Percentiles rank a stretch among this genome's conserved stretches.
Evolutionary conservation across 495 filamentous ascomycete genomes (phyloP).

Genomic region (Annulohypoxylon bovei): DNA sequence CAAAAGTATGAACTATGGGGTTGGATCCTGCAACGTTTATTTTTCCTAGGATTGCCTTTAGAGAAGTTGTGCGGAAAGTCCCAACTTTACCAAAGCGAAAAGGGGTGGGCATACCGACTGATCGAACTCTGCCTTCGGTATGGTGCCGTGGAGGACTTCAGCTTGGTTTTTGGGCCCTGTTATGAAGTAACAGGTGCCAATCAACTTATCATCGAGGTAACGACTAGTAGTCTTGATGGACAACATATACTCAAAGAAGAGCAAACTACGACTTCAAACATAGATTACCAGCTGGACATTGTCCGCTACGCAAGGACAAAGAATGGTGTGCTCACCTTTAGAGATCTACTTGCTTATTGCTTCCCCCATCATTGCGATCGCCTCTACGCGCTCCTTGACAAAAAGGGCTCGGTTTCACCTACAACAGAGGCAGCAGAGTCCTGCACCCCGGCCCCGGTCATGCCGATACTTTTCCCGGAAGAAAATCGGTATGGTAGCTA

Average conservation of each 20-base stretch:
- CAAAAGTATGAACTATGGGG: neutral
- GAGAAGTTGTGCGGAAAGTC: neutral
- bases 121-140: constrained; percentile 9
- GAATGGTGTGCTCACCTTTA: constrained; percentile 4
- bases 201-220: constrained; percentile 7
- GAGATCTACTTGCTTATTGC: constrained; percentile 11
- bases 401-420: neutral
- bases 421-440: neutral
- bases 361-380: constrained; percentile 5
- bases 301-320: constrained; percentile 11
- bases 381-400: constrained; percentile 7
- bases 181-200: constrained; percentile 6
- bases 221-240: neutral
- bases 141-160: neutral
- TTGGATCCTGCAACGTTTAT: neutral
- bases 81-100: neutral
- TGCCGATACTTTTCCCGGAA: constrained; percentile 10
- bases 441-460: neutral
- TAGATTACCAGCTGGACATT: constrained; percentile 21
- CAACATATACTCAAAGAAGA: neutral
- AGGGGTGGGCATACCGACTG: neutral
- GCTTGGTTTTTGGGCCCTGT: constrained; percentile 5
- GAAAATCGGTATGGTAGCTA: neutral
- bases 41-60: neutral
- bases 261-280: neutral